phyloP scores from a whole-genome alignment of 2,329 filamentous ascomycete species.

The Apiospora saccharicola region DNA sequence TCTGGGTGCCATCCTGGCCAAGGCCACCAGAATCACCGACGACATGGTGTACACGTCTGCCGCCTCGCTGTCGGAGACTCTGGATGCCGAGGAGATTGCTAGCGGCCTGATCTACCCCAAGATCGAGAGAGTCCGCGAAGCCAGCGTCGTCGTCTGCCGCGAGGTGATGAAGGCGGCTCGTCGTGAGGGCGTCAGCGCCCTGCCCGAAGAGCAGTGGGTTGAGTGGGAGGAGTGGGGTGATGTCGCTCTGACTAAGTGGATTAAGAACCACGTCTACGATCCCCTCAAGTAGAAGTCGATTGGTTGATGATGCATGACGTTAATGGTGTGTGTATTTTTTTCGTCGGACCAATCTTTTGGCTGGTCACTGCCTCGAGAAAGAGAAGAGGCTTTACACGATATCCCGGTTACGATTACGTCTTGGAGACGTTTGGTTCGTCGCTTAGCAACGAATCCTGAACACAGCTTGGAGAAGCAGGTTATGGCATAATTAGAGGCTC shows the following conservation, averaged over 20 bases:
- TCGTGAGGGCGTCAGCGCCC: slow-evolving; percentile 75
- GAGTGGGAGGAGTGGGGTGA: slow-evolving; percentile 78
- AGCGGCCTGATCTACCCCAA: slow-evolving; percentile 89
- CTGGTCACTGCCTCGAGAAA: slow-evolving; percentile 17
- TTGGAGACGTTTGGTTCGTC: slow-evolving; percentile 15
- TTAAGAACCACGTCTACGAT: slow-evolving; percentile 68
- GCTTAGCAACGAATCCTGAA: neutral
- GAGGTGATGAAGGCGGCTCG: slow-evolving; percentile 95
- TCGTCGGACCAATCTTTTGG: slow-evolving; percentile 4
- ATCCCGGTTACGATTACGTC: slow-evolving; percentile 16
- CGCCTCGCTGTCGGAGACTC: slow-evolving; percentile 76
- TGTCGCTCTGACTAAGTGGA: slow-evolving; percentile 65
- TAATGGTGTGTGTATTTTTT: slow-evolving; percentile 16
- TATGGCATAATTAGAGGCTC: slow-evolving; percentile 16
- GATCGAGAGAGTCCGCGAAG: slow-evolving; percentile 90
- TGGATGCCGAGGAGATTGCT: slow-evolving; percentile 82
- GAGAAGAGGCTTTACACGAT: slow-evolving; percentile 18
- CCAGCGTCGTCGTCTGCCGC: slow-evolving; percentile 83
- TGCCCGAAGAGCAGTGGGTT: slow-evolving; percentile 73
- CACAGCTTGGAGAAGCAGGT: slow-evolving; percentile 18
- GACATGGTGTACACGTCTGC: slow-evolving; percentile 97
- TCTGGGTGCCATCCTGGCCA: slow-evolving; percentile 89
- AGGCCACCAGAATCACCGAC: slow-evolving; percentile 86
- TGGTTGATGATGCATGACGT: slow-evolving; percentile 1
- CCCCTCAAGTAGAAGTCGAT: slow-evolving; percentile 43